phyloP scores from a whole-genome alignment of 352 stramenopile species.

The Bremia lactucae region DNA sequence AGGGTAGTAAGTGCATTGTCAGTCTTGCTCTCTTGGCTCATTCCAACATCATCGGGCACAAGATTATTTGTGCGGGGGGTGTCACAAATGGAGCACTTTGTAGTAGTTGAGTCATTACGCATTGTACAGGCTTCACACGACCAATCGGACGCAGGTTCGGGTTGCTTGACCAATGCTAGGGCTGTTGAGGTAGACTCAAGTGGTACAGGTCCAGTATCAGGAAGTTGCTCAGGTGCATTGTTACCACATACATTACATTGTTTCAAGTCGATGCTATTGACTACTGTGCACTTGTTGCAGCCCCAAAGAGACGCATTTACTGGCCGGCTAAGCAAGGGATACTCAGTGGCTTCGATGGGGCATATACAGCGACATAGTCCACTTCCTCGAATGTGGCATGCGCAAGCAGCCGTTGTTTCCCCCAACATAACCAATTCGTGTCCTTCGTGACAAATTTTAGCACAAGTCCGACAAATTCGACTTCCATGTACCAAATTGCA shows the following conservation, averaged over 20 bases:
- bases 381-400: slow-evolving; percentile 43
- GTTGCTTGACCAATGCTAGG: slow-evolving; percentile 29
- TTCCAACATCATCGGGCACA: slow-evolving; percentile 12
- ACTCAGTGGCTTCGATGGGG: slow-evolving; percentile 27
- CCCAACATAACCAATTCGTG: slow-evolving; percentile 77
- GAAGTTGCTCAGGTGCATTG: slow-evolving; percentile 9
- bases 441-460: slow-evolving; percentile 65
- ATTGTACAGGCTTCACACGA: slow-evolving; percentile 72
- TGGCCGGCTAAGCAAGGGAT: slow-evolving; percentile 22
- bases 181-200: slow-evolving; percentile 38
- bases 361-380: slow-evolving; percentile 44
- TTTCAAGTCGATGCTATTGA: slow-evolving; percentile 45
- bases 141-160: slow-evolving; percentile 34
- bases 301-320: slow-evolving; percentile 52
- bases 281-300: slow-evolving; percentile 75
- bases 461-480: slow-evolving; percentile 55
- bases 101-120: slow-evolving; percentile 42
- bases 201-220: neutral
- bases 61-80: slow-evolving; percentile 24
- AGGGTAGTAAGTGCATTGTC: slow-evolving; percentile 53
- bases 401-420: slow-evolving; percentile 53
- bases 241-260: slow-evolving; percentile 63
- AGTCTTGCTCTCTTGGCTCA: slow-evolving; percentile 14
- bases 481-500: slow-evolving; percentile 64
- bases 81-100: slow-evolving; percentile 70